phyloP scores from a whole-genome alignment of 352 stramenopile species.

The Phytopythium kandeliae region DNA sequence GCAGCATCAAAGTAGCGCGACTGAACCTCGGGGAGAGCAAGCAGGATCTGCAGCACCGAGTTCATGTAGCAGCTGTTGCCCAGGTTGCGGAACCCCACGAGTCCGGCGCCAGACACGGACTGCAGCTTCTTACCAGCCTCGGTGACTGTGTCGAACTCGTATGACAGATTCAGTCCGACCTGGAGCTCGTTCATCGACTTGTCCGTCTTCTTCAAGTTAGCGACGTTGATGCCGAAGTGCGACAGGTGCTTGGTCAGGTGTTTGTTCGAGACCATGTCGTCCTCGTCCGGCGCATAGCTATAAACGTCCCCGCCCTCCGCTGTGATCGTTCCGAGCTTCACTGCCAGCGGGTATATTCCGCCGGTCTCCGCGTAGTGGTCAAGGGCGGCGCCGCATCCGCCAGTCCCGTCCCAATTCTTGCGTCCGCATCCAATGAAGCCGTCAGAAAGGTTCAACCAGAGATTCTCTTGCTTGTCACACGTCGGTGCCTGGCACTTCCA shows the following conservation, averaged over 20 bases:
- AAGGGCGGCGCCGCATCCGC: conserved; percentile 94
- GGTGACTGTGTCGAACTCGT: conserved; percentile 98
- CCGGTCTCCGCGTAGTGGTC: conserved; percentile 95
- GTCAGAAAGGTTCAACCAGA: conserved; percentile 98
- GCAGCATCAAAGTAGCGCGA: conserved; percentile 59
- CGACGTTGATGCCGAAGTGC: conserved; percentile 95
- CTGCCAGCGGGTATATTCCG: conserved; percentile 91
- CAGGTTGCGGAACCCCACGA: conserved; percentile 98
- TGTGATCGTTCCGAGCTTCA: conserved; percentile 98
- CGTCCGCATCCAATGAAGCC: conserved; percentile 81
- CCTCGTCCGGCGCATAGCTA: conserved; percentile 96
- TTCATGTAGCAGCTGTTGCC: conserved; percentile 99
- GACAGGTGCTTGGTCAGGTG: conserved; percentile 91
- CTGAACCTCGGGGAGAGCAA: conserved; percentile 75
- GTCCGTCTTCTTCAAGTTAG: conserved; percentile 95
- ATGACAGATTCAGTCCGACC: conserved; percentile 96
- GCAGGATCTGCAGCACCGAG: conserved; percentile 93
- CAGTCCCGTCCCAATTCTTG: conserved; percentile 96
- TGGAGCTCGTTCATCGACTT: conserved; percentile 99
- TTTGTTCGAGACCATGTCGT: conserved; percentile 96
- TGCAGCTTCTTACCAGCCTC: conserved; percentile 93
- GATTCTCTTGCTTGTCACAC: conserved; percentile 95
- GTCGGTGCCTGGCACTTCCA: conserved; percentile 90
- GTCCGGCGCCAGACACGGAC: conserved; percentile 86
- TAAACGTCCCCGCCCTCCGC: conserved; percentile 96